A percentile compares a stretch with the other conserved stretches of the same genome.
phyloP scores from a whole-genome alignment of 345 rosid species.

The Boechera stricta region DNA sequence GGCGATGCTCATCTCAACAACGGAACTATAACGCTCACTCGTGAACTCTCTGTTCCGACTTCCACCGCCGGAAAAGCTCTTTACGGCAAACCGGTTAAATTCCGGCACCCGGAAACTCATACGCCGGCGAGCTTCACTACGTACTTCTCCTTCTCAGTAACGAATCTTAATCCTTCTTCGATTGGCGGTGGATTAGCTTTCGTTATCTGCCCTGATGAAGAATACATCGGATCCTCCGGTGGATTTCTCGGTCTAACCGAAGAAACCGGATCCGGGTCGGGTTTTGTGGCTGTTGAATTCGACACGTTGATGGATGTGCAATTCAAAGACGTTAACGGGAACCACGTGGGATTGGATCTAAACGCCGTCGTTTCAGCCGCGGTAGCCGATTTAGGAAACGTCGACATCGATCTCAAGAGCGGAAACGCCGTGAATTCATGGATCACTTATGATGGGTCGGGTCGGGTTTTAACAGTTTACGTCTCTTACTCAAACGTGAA shows the following conservation, averaged over 20 bases:
- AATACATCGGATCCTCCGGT: conserved; percentile 73
- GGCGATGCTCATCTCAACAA: conserved; percentile 93
- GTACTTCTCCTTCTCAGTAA: conserved; percentile 81
- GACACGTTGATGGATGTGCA: conserved; percentile 93
- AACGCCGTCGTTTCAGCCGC: conserved; percentile 75
- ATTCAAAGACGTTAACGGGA: conserved; percentile 86
- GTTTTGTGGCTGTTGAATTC: conserved; percentile 90
- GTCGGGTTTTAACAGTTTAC: conserved; percentile 53
- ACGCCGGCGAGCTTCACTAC: conserved; percentile 76
- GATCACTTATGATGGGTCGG: conserved; percentile 75
- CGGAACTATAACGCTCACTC: conserved; percentile 80
- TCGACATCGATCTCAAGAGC: conserved; percentile 86
- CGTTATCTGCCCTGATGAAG: conserved; percentile 72
- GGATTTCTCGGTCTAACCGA: conserved; percentile 73
- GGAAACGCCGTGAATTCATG: conserved; percentile 86
- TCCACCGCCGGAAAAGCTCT: conserved; percentile 83
- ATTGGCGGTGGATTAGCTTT: conserved; percentile 97
- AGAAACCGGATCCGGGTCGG: conserved; percentile 49
- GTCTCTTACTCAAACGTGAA: conserved; percentile 88
- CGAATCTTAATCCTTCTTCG: conserved; percentile 82
- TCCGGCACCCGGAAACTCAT: conserved; percentile 62
- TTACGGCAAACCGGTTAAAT: conserved; percentile 74
- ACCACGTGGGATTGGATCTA: conserved; percentile 95
- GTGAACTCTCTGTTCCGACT: conserved; percentile 81
- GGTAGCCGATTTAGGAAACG: conserved; percentile 64